Evolutionary conservation across 1,139 yeast species (phyloP), one percentile per base, ranked within the genome.

Genomic region (Suhomyces atakaporum): DNA sequence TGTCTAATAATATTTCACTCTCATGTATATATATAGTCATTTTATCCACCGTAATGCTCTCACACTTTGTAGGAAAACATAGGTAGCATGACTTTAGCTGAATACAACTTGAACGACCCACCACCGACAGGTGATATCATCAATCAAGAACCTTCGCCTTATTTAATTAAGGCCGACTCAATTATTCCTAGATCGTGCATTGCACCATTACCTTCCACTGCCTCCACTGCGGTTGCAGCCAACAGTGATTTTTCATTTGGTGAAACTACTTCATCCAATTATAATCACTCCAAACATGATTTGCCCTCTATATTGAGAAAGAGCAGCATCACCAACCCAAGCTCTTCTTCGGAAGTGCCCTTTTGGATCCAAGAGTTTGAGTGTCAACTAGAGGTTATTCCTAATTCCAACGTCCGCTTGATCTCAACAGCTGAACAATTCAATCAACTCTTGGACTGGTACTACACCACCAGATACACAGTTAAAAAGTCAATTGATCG

Each of bases 391-490:
- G 41, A 47, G 9, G 24, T 40, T 5, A 25, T 34, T 16, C 38
- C 42, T 4, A 36, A 38, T 15, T 35, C 48, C 2, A 44, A 39
- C 23, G 38, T 48, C 13, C 40, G 46, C 24, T 29, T 40, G 8
- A 52, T 58, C 15, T 34, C 43, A 5, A 36, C 40, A 7, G 39
- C 50, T 3, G 37, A 39, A 8, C 50, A 55, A 22, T 43, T 59
- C 22, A 29, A 41, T 16, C 46, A 47, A 7, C 48, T 68, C 18
- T 52, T 66, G 15, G 47, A 57, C 16, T 58, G 51, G 45, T 59
- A 62, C 38, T 63, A 66, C 41, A 45, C 51, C 16, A 9, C 34
- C 13, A 31, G 45, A 16, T 31, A 42, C 16, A 21, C 15, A 11
- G n/a, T 16, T 7, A 14, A 28, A 14, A 28, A 25, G 4, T 7